A percentile compares a stretch with the other conserved stretches of the same genome.
Evolutionary conservation across 2,329 filamentous ascomycete species (phyloP).

Genomic region (Colletotrichum liaoningense): DNA sequence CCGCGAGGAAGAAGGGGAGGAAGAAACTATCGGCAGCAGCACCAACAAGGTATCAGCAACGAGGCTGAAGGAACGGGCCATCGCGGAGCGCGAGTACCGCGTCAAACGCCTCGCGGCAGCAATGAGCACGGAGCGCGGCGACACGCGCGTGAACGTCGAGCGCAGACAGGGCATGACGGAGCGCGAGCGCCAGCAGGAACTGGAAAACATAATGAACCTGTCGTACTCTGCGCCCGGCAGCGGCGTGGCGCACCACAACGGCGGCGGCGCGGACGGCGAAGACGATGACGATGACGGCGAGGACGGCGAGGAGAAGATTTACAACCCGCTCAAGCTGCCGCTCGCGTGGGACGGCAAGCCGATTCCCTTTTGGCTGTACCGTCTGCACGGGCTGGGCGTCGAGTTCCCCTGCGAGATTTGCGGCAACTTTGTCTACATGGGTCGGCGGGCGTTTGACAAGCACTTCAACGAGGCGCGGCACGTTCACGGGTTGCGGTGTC

Average conservation of each 20-base stretch:
- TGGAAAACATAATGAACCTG: conserved; percentile 81
- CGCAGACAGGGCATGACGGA: conserved; percentile 98
- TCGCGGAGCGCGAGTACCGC: conserved; percentile 89
- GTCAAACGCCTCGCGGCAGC: conserved; percentile 82
- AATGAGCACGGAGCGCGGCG: conserved; percentile 88
- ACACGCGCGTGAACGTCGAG: conserved; percentile 95
- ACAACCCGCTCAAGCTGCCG: conserved; percentile 96
- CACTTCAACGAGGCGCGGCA: conserved; percentile 96
- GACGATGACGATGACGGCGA: conserved; percentile 76
- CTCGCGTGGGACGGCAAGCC: conserved; percentile 99
- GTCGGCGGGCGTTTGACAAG: conserved; percentile 94
- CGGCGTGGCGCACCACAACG: not conserved
- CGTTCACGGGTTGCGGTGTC: conserved; percentile 91
- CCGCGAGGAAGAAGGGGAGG: conserved; percentile 50
- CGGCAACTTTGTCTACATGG: conserved; percentile 99
- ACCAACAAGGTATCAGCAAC: conserved; percentile 51
- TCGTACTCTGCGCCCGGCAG: conserved; percentile 57
- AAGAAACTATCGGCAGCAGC: conserved; percentile 42
- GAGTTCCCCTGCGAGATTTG: conserved; percentile 97
- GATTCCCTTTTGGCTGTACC: conserved; percentile 99
- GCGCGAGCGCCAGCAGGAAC: conserved; percentile 91
- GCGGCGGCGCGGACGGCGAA: conserved; percentile 44
- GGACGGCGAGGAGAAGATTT: conserved; percentile 87
- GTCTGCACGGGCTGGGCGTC: conserved; percentile 92
- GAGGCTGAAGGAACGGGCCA: conserved; percentile 85